These are phyloP conservation scores for Gastroboletus turbinatus DNA, from an alignment of 1,284 basidiomycete species.

Conservation along the genomic window DNA sequence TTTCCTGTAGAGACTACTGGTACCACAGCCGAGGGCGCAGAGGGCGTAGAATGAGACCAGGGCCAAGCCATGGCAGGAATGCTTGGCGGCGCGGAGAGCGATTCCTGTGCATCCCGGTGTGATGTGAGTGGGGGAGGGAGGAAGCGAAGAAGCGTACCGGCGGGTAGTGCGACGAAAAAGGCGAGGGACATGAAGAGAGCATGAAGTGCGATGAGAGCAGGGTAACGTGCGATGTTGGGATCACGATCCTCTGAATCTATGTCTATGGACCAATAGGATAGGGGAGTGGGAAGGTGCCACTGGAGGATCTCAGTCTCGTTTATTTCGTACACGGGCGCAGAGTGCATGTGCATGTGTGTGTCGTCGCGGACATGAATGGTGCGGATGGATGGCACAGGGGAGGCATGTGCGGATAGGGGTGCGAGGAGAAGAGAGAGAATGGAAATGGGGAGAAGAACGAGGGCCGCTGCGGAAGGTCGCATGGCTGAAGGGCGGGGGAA, in stretches of 20 bases:
- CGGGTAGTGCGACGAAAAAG: conserved; percentile 75
- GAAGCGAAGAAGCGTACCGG: conserved; percentile 47
- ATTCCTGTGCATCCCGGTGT: conserved; percentile 50
- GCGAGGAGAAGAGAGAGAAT: conserved; percentile 2
- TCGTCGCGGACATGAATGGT: conserved; percentile 31
- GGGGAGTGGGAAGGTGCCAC: conserved; percentile 64
- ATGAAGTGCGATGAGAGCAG: conserved; percentile 67
- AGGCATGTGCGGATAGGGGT: conserved; percentile 21
- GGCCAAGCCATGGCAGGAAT: conserved; percentile 56
- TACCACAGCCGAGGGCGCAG: conserved; percentile 57
- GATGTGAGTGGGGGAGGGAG: background rate
- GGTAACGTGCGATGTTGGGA: conserved; percentile 48
- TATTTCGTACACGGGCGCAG: conserved; percentile 54
- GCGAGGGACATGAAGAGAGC: conserved; percentile 66
- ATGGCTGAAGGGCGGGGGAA: background rate
- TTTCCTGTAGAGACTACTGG: conserved; percentile 68
- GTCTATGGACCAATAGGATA: conserved; percentile 79
- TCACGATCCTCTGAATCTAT: conserved; percentile 56
- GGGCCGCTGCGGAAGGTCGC: conserved; percentile 1
- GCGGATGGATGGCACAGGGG: conserved; percentile 4
- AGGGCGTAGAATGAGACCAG: conserved; percentile 59
- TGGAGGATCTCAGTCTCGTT: conserved; percentile 73
- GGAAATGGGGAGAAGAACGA: background rate
- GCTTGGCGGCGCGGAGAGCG: conserved; percentile 69
- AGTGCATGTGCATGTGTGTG: conserved; percentile 46